Evolutionary conservation across 2,329 filamentous ascomycete genomes (phyloP).

Genomic region (Pseudocercospora fijiensis): DNA sequence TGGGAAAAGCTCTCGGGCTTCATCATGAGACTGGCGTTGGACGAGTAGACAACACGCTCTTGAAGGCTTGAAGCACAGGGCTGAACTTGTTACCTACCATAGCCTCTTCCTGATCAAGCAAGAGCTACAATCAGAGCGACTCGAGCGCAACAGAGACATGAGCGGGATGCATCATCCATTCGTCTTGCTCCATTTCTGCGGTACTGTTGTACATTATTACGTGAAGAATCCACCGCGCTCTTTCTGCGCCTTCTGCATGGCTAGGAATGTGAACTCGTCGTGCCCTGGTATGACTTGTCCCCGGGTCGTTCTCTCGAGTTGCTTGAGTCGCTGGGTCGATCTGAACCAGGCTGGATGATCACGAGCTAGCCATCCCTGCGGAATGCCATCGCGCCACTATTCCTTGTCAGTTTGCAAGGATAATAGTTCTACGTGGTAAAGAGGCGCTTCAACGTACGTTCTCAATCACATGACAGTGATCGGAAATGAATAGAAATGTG

Average conservation of each 20-base stretch:
- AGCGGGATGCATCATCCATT: constrained; percentile 8
- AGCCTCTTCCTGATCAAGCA: neutral
- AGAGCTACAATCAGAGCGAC: neutral
- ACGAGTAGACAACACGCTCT: neutral
- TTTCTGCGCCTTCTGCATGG: constrained; percentile 19
- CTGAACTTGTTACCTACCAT: neutral
- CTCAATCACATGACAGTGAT: constrained; percentile 41
- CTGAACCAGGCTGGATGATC: constrained; percentile 41
- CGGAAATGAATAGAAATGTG: constrained; percentile 39
- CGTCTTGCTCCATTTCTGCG: neutral
- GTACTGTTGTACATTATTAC: constrained; percentile 10
- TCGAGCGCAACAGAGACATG: constrained; percentile 5
- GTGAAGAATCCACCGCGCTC: constrained; percentile 25
- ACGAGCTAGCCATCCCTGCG: constrained; percentile 40
- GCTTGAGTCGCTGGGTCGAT: constrained; percentile 38
- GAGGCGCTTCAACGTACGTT: constrained; percentile 29
- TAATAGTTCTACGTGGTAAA: neutral
- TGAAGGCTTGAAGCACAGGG: too few species aligned
- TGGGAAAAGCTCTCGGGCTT: neutral
- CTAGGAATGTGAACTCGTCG: constrained; percentile 38
- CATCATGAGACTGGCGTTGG: neutral
- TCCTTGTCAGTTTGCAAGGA: neutral
- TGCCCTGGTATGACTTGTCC: constrained; percentile 40
- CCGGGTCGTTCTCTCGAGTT: constrained; percentile 34
- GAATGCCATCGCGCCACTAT: constrained; percentile 39